Percentiles rank a stretch among this genome's conserved stretches.
phyloP scores from a whole-genome alignment of 768 basidiomycete species.

The Pisolithus sp. region DNA sequence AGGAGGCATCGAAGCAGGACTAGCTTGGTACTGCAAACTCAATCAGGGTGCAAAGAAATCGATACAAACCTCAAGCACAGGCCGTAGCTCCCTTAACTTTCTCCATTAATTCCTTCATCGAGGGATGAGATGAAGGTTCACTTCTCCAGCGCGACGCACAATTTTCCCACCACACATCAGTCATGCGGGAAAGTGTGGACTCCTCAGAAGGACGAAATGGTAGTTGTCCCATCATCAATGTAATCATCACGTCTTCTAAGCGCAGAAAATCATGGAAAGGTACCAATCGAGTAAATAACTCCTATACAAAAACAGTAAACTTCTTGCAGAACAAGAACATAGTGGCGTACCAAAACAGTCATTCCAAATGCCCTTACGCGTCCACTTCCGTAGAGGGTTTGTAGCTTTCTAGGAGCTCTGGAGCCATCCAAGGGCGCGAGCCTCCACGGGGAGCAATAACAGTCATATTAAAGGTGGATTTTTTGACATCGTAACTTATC shows the following conservation, averaged over 20 bases:
- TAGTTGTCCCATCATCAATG: not conserved
- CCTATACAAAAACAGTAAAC: no score
- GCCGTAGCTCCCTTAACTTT: not conserved
- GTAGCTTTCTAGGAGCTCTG: no score
- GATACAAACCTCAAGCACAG: not conserved
- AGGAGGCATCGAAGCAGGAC: not conserved
- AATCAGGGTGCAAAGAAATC: not conserved
- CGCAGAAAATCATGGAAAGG: not conserved
- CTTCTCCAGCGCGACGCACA: not conserved
- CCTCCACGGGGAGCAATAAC: no score
- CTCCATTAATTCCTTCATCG: not conserved
- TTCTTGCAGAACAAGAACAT: no score
- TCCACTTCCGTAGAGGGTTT: no score
- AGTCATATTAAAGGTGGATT: no score
- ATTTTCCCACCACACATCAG: not conserved
- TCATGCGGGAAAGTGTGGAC: not conserved
- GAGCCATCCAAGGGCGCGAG: no score
- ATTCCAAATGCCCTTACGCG: no score
- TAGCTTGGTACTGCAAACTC: no score
- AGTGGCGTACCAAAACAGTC: no score
- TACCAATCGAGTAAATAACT: no score
- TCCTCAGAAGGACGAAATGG: not conserved
- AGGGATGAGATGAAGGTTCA: not conserved
- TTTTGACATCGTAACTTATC: no score
- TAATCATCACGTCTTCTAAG: not conserved